These are phyloP conservation scores for Metschnikowia similis DNA, from an alignment of 805 yeast species.

Conservation along the genomic window DNA sequence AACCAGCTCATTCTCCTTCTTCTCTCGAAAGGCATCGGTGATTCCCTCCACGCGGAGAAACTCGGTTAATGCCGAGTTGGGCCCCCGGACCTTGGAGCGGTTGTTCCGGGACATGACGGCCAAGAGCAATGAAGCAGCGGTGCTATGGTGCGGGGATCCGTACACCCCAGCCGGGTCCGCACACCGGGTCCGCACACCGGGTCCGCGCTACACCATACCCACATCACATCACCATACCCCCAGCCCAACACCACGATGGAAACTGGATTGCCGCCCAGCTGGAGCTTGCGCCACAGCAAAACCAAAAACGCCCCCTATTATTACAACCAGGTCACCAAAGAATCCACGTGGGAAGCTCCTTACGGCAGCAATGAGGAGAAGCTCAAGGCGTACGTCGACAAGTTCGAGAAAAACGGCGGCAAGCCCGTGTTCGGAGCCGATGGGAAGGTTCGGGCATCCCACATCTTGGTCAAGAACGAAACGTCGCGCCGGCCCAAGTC, in stretches of 20 bases:
- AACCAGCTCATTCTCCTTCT: constrained; percentile 24
- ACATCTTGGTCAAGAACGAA: constrained; percentile 75
- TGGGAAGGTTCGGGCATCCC: constrained; percentile 73
- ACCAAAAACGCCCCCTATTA: constrained; percentile 84
- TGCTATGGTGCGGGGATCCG: neutral
- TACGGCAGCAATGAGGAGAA: constrained; percentile 65
- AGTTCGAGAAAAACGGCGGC: constrained; percentile 28
- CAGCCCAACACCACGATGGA: constrained; percentile 18
- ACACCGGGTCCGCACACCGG: no score
- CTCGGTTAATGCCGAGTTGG: constrained; percentile 87
- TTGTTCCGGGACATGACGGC: constrained; percentile 3
- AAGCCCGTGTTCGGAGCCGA: constrained; percentile 30
- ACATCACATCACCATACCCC: neutral
- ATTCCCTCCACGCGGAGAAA: constrained; percentile 87
- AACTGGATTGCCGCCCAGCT: constrained; percentile 81
- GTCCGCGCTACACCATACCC: neutral
- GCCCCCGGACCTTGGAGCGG: constrained; percentile 42
- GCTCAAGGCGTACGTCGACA: constrained; percentile 54
- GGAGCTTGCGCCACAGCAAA: constrained; percentile 77
- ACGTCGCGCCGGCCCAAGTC: constrained; percentile 88
- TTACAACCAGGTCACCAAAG: constrained; percentile 62
- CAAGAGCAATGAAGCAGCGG: neutral
- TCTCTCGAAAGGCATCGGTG: constrained; percentile 66
- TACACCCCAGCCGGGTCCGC: neutral
- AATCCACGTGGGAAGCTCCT: constrained; percentile 91